phyloP scores from a whole-genome alignment of 2,329 filamentous ascomycete species.

The Biscogniauxia marginata region DNA sequence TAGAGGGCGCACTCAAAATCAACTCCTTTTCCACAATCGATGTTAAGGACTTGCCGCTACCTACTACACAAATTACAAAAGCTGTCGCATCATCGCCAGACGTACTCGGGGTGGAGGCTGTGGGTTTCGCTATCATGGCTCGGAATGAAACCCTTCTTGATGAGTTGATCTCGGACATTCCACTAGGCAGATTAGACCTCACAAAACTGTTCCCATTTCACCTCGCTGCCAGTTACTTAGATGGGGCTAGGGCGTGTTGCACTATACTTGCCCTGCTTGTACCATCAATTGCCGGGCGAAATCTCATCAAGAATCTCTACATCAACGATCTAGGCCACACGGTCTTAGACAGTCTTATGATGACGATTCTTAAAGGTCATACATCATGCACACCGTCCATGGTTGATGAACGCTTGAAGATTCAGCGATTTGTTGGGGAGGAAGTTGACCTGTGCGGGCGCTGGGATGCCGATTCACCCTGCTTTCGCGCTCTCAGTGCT shows the following conservation, averaged over 20 bases:
- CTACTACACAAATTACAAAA: background rate
- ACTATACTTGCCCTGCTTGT: slow-evolving; percentile 12
- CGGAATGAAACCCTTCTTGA: slow-evolving; percentile 7
- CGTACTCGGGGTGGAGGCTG: slow-evolving; percentile 6
- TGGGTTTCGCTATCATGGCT: slow-evolving; percentile 25
- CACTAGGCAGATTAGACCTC: background rate
- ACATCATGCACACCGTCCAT: slow-evolving; percentile 26
- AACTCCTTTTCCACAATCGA: slow-evolving; percentile 3
- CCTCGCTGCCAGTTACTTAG: slow-evolving; percentile 36
- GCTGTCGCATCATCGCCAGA: slow-evolving; percentile 9
- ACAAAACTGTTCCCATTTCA: slow-evolving; percentile 33
- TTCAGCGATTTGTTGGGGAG: slow-evolving; percentile 35
- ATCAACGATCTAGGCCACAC: slow-evolving; percentile 36
- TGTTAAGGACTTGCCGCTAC: slow-evolving; percentile 11
- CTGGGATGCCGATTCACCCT: slow-evolving; percentile 41
- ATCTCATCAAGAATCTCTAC: slow-evolving; percentile 12
- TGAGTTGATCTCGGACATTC: background rate
- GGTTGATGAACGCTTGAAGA: slow-evolving; percentile 29
- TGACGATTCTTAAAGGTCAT: slow-evolving; percentile 37
- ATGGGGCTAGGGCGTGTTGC: slow-evolving; percentile 37
- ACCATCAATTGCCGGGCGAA: background rate
- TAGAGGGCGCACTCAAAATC: too few species aligned
- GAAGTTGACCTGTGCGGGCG: slow-evolving; percentile 43
- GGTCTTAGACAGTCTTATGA: slow-evolving; percentile 38
- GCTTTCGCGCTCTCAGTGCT: slow-evolving; percentile 30